Base-by-base conservation (phyloP, 148 eudicot genomes). In the Pharnaceum exiguum region DNA sequence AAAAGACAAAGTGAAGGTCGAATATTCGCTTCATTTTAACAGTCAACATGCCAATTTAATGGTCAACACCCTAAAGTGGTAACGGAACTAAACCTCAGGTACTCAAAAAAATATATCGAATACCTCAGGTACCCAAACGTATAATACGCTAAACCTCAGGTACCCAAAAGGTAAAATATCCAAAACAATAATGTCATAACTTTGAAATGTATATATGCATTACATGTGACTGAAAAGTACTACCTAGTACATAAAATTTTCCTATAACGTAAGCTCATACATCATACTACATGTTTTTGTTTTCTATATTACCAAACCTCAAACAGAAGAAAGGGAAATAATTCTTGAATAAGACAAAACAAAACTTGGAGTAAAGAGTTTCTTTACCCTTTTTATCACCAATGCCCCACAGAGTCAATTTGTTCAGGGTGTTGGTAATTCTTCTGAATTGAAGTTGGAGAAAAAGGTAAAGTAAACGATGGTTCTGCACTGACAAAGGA, bases 391-490 rank as follows among this genome's bases (percentile, higher is more conserved):
- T 18, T 5, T 12, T 4, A 46, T 75, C 49, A 70, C 79, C 75
- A 70, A 47, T 70, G 60, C 8, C 68, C 71, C 31, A 75, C 60
- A 1, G 75, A 69, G 44, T 75, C 71, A 37, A 75, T 70, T 54
- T 75, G 74, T 42, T 65, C 71, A 46, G 59, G 71, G 25, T 59
- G 74, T 23, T 65, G 67, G 57, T 70, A 65, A 30, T 61, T 66
- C 36, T 75, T 70, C 32, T 65, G 79, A 9, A 75, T 44, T 12
- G 79, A 51, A 46, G 19, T 71, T 6, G 71, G 74, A 36, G 70
- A 66, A 46, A 76, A 79, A 16, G 80, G 78, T 66, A 72, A 55
- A 9, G 82, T 40, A 72, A 77, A 74, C 12, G 77, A 39, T 27
- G 59, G 82, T 8, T 83, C 80, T 2, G 50, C 7, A 5, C 67